phyloP scores from a whole-genome alignment of 495 filamentous ascomycete species.

The Umbilicaria muhlenbergii region DNA sequence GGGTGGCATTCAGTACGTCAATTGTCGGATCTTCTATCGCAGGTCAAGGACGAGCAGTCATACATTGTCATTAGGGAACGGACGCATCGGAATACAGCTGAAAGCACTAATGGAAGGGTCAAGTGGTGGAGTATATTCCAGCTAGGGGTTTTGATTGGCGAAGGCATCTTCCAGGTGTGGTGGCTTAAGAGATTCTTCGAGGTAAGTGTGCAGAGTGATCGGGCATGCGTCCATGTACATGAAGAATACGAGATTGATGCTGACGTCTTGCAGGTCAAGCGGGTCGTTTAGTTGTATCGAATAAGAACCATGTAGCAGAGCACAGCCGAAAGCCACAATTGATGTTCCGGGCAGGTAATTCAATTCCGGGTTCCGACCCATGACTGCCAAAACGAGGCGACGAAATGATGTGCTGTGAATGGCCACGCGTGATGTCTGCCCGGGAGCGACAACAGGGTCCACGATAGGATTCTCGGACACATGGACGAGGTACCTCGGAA shows the following conservation, averaged over 20 bases:
- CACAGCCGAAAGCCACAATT: too few species aligned
- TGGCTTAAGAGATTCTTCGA: conserved; percentile 98
- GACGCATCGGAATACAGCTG: conserved; percentile 92
- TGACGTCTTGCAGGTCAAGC: conserved; percentile 16
- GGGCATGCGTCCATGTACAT: conserved; percentile 15
- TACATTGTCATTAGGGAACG: conserved; percentile 94
- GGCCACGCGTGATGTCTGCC: too few species aligned
- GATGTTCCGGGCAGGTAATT: too few species aligned
- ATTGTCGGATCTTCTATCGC: conserved; percentile 69
- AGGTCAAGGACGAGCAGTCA: conserved; percentile 93
- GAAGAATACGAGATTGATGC: conserved; percentile 9
- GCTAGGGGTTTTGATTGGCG: conserved; percentile 71
- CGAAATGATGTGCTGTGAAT: too few species aligned
- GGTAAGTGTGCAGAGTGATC: conserved; percentile 32
- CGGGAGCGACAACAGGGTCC: too few species aligned
- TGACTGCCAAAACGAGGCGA: too few species aligned
- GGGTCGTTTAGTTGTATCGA: conserved; percentile 13
- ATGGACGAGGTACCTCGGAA: too few species aligned
- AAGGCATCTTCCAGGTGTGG: conserved; percentile 97
- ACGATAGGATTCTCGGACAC: too few species aligned
- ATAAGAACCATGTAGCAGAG: too few species aligned
- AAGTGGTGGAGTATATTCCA: conserved; percentile 99
- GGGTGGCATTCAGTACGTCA: conserved; percentile 45
- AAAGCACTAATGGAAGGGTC: conserved; percentile 91
- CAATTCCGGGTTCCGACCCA: too few species aligned